Percentiles rank a stretch among this genome's conserved stretches.
Conservation (phyloP, 306 rosid genomes). For the Vicia faba region DNA sequence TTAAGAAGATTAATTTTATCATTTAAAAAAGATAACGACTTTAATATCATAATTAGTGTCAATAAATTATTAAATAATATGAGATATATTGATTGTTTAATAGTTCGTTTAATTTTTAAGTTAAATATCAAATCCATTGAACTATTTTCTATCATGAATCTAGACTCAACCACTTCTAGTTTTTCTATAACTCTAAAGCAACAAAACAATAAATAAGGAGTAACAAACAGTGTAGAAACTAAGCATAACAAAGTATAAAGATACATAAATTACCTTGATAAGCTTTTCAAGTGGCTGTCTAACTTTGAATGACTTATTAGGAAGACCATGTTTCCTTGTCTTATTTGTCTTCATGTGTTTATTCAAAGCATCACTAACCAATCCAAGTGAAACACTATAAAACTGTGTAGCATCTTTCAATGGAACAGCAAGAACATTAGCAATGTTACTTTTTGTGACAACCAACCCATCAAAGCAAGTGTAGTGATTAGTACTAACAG, state of each 20-base stretch:
- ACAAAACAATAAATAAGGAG: neutral
- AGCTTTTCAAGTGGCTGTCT: constrained; percentile 64
- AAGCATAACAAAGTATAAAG: neutral
- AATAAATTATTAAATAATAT: too few species aligned
- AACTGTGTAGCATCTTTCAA: constrained; percentile 47
- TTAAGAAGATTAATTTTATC: too few species aligned
- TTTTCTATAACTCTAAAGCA: neutral
- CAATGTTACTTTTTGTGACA: constrained; percentile 50
- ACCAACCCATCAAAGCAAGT: constrained; percentile 75
- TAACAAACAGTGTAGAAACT: neutral
- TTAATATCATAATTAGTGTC: too few species aligned
- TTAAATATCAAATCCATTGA: too few species aligned
- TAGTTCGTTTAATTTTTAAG: too few species aligned
- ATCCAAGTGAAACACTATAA: constrained; percentile 74
- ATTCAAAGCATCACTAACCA: constrained; percentile 57
- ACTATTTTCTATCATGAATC: neutral
- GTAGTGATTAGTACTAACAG: constrained; percentile 74
- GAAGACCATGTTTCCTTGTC: constrained; percentile 45
- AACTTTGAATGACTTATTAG: constrained; percentile 35
- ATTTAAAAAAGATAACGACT: too few species aligned
- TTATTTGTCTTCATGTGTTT: constrained; percentile 37
- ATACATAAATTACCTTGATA: constrained; percentile 55
- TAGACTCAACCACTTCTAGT: neutral
- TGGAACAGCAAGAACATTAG: constrained; percentile 44
- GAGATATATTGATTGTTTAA: too few species aligned